Evolutionary conservation across 257 asterid species (phyloP).

Genomic region (Scutellaria barbata): DNA sequence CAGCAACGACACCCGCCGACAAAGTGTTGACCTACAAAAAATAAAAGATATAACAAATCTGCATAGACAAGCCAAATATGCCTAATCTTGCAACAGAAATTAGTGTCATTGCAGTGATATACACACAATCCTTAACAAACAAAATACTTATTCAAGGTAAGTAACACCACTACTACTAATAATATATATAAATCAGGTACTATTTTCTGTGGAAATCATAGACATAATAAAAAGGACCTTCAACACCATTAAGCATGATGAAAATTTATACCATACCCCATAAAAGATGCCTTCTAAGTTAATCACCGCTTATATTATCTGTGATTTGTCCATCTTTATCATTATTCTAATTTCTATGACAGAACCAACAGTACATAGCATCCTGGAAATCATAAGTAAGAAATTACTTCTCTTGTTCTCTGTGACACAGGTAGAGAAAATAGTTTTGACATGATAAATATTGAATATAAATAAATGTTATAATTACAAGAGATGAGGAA

Average conservation of each 20-base stretch:
- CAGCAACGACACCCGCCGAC: constrained; percentile 78
- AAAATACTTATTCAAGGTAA: not conserved
- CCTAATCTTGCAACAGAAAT: not conserved
- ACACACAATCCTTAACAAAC: constrained; percentile 12
- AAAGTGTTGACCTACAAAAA: constrained; percentile 63
- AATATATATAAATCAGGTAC: not conserved
- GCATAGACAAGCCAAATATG: not conserved
- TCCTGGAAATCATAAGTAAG: not conserved
- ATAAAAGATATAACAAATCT: not conserved
- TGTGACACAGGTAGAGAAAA: not conserved
- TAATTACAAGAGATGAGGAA: not conserved
- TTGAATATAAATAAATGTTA: not conserved
- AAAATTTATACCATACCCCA: constrained; percentile 5
- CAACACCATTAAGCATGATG: not conserved
- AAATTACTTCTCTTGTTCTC: not conserved
- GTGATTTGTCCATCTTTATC: constrained; percentile 19
- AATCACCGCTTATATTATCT: not conserved
- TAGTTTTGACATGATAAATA: not conserved
- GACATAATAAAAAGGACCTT: constrained; percentile 11
- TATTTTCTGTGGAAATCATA: not conserved
- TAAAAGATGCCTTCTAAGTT: not conserved
- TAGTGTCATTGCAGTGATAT: constrained; percentile 4
- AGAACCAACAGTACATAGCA: not conserved
- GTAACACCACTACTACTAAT: not conserved
- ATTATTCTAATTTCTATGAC: not conserved